Conservation (phyloP, 306 rosid genomes). For the Cajanus cajan region DNA sequence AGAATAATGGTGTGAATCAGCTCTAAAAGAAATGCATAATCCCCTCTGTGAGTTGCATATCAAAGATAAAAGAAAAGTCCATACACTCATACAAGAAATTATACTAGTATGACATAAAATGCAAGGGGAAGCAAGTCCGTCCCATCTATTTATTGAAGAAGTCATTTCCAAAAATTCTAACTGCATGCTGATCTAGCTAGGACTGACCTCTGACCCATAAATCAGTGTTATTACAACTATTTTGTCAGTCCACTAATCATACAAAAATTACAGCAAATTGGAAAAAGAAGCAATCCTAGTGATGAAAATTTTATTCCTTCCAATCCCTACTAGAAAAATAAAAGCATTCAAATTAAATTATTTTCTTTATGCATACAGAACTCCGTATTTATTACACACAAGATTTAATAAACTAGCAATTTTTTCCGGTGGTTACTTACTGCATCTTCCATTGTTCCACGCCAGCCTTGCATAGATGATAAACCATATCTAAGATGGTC, state of each 20-base stretch:
- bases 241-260: not conserved
- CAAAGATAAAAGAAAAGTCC: not conserved
- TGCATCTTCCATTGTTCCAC: conserved; percentile 96
- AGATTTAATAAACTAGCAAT: conserved; percentile 11
- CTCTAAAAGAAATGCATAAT: not conserved
- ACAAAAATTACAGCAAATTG: not conserved
- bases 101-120: not conserved
- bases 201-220: not conserved
- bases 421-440: conserved; percentile 49
- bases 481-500: conserved; percentile 69
- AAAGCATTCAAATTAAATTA: no score
- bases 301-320: not conserved
- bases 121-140: not conserved
- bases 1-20: not conserved
- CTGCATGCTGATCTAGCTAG: not conserved
- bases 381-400: not conserved
- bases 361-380: not conserved
- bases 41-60: not conserved
- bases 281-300: not conserved
- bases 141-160: not conserved
- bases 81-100: not conserved
- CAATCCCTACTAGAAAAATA: not conserved
- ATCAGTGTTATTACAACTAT: not conserved
- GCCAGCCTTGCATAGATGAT: conserved; percentile 99
- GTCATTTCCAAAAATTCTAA: not conserved